Evolutionary conservation across 148 eudicot species (phyloP).

Genomic region (Fagopyrum homotropicum): DNA sequence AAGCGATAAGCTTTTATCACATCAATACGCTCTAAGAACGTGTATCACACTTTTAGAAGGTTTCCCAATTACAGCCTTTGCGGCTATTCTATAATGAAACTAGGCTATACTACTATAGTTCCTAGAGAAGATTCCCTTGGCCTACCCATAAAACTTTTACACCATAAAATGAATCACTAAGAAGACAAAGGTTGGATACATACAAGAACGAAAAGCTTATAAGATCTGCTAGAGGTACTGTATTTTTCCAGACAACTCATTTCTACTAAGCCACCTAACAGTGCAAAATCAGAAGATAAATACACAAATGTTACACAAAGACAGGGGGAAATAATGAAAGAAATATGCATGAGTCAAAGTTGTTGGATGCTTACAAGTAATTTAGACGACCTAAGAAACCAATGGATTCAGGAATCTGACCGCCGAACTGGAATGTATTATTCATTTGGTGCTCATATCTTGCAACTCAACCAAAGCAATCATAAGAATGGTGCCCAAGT

Average conservation of each 20-base stretch:
- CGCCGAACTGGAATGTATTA: conserved; percentile 26
- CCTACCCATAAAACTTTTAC: too few relatives aligned
- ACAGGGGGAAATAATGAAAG: neutral
- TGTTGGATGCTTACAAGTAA: conserved; percentile 85
- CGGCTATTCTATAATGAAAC: too few relatives aligned
- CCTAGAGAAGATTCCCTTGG: too few relatives aligned
- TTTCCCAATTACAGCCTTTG: too few relatives aligned
- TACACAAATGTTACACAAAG: neutral
- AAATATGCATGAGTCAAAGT: too few relatives aligned
- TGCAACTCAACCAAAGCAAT: neutral
- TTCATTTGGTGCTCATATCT: neutral
- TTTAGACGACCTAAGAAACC: conserved; percentile 59
- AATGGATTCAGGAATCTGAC: conserved; percentile 74
- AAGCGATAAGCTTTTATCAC: too few relatives aligned
- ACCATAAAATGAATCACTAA: too few relatives aligned
- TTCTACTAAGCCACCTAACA: conserved; percentile 70
- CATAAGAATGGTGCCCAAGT: neutral
- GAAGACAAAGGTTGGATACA: too few relatives aligned
- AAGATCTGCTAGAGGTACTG: conserved; percentile 60
- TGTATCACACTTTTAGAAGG: too few relatives aligned
- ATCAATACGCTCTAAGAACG: too few relatives aligned
- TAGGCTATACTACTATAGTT: too few relatives aligned
- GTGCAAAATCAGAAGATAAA: conserved; percentile 1
- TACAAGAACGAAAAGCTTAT: conserved; percentile 76
- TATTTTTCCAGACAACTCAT: conserved; percentile 67